phyloP scores from a whole-genome alignment of 169 alveolate genomes.

The Plasmodium billcollinsi region DNA sequence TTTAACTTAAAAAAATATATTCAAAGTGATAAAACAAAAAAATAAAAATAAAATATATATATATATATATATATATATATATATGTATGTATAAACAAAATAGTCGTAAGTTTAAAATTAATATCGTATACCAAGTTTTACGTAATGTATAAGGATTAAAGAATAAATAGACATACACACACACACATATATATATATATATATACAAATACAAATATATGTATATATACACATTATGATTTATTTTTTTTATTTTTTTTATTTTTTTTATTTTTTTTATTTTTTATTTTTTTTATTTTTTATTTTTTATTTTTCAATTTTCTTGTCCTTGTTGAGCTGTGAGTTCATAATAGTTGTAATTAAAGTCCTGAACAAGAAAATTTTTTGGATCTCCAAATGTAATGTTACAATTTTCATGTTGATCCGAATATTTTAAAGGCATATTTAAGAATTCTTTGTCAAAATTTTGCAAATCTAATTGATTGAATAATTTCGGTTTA shows the following conservation, averaged over 20 bases:
- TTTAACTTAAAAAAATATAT: no score
- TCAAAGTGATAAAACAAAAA: no score
- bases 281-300: background rate
- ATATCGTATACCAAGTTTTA: no score
- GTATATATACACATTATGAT: background rate
- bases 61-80: no score
- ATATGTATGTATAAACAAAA: no score
- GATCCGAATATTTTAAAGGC: conserved; percentile 49
- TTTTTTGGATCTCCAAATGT: background rate
- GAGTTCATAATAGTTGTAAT: conserved; percentile 37
- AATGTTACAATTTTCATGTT: conserved; percentile 10
- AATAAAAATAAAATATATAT: no score
- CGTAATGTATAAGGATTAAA: no score
- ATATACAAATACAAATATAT: background rate
- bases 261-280: no score
- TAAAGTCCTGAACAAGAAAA: conserved; percentile 24
- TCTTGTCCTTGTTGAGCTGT: background rate
- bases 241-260: background rate
- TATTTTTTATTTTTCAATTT: background rate
- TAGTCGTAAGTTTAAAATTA: no score
- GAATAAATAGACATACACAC: background rate
- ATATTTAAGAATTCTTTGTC: conserved; percentile 61
- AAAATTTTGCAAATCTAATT: conserved; percentile 80
- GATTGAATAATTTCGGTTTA: conserved; percentile 81
- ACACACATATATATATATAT: background rate